A percentile compares a stretch with the other conserved stretches of the same genome.
Conservation (phyloP, 2,329 filamentous ascomycete genomes). For the Dactylonectria macrodidyma region DNA sequence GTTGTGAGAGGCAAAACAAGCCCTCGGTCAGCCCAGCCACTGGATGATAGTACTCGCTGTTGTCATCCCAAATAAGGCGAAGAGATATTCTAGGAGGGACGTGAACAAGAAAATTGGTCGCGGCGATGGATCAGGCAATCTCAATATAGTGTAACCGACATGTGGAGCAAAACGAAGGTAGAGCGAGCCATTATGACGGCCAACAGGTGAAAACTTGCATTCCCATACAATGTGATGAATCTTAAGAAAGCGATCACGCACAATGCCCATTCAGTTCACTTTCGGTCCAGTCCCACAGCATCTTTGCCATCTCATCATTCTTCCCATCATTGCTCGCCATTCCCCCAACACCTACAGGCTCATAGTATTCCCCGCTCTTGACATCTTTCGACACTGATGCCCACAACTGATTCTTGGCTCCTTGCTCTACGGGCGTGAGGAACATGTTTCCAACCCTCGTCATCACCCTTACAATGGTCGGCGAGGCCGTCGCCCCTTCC, state of each 20-base stretch:
- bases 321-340: constrained; percentile 39
- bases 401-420: constrained; percentile 61
- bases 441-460: constrained; percentile 33
- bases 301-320: constrained; percentile 48
- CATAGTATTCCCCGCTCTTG: constrained; percentile 52
- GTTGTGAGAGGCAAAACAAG: too few species aligned
- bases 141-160: too few species aligned
- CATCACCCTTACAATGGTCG: constrained; percentile 26
- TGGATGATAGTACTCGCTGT: neutral
- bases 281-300: constrained; percentile 56
- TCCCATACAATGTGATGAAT: neutral
- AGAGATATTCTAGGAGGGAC: neutral
- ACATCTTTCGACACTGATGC: constrained; percentile 54
- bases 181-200: neutral
- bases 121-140: neutral
- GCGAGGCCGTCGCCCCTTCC: constrained; percentile 27
- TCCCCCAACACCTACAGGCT: constrained; percentile 49
- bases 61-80: neutral
- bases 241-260: neutral
- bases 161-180: too few species aligned
- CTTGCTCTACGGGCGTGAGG: constrained; percentile 48
- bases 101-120: neutral
- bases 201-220: neutral
- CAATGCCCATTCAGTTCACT: constrained; percentile 45
- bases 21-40: neutral